Base-by-base conservation (phyloP, 2,329 filamentous ascomycete genomes). In the Ampelomyces quisqualis region DNA sequence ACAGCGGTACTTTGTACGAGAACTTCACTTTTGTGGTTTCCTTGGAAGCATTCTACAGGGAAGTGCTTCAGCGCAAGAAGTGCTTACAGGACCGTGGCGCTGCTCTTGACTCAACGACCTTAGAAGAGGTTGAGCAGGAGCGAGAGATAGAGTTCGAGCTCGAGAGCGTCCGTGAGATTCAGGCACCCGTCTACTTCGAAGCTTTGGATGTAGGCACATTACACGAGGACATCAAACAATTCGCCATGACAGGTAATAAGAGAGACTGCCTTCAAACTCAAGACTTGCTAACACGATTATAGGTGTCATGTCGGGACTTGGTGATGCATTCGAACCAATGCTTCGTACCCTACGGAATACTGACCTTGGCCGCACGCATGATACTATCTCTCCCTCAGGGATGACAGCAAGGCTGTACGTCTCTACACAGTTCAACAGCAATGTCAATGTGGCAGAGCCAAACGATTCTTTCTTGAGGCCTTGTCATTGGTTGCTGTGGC, bases 401-500 rank as follows among this genome's bases (percentile, higher is more conserved):
- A 60, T 55, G 11, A 46, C 51, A 2, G 52, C 61, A 0, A 55
- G 51, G 6, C 45, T 77, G 0, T 73, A 62, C 42, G 61, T 74
- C 0, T 74, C 74, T 0, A 45, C 40, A 0, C 74, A 82, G 42
- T 83, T 80, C 42, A 64, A 55, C 2, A 65, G 68, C 18, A 79
- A 77, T 0, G 69, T 80, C 2, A 61, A 65, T 2, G 26, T 56
- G 2, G 43, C 34, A 5, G 43, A 53, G n/a, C 47, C 75, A 47
- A 62, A 69, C 38, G 72, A 76, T 34, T 65, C 72, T 19, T 75
- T 73, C 35, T 37, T 67, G 51, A 71, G 75, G 1, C 64, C 77
- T 0, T 77, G 84, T 0, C 77, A 81, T 18, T 87, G 81, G 81
- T 55, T 87, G 2, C 60, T 86, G 0, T 84, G 77, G 75, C 78